Evolutionary conservation across 192 early-diverging fungal species (phyloP), one percentile per base, ranked within the genome.

Genomic region (Oehlia diaphana): DNA sequence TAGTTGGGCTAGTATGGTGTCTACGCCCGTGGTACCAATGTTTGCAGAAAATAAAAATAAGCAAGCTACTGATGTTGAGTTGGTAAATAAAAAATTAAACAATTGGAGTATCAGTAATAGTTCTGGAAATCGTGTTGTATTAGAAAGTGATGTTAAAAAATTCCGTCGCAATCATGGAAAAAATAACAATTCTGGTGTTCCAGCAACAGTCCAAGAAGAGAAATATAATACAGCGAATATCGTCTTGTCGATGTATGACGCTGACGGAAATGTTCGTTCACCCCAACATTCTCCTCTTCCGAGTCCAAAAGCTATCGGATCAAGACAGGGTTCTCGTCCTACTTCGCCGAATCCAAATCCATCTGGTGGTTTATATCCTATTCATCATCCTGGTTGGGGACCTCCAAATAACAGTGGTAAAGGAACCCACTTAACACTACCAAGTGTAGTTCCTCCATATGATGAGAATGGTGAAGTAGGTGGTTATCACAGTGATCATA

Each of bases 11-110:
- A 78, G 77, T 58, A 78, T 78, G 77, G 77, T 78, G 7, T 78
- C 77, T 53, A 78, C 77, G n/a, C 77, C 77, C 9, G 77, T 78
- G 13, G 77, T 78, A 23, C 77, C 66, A 31, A 78, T 78, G 77
- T 78, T 78, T 78, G 77, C 66, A 31, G 77, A 78, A 58, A 78
- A 78, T 33, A 65, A 78, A 78, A 31, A 47, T 53, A 58, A 44
- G 49, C 86, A 84, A 26, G 85, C 86, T 28, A 81, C 86, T 33
- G 88, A 87, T 16, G 81, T 83, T 14, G 88, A 89, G 61, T 82
- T 78, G 47, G 77, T 77, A 42, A 73, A 78, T 39, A 81, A 81
- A 63, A 77, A 76, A 37, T 49, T 81, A 16, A 62, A 69, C 19
- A 81, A 70, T 72, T 81, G 80, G 80, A 81, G 67, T 33, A 35